These are phyloP conservation scores for Dioscorea dumetorum DNA, from an alignment of 106 monocot species.

Conservation along the genomic window DNA sequence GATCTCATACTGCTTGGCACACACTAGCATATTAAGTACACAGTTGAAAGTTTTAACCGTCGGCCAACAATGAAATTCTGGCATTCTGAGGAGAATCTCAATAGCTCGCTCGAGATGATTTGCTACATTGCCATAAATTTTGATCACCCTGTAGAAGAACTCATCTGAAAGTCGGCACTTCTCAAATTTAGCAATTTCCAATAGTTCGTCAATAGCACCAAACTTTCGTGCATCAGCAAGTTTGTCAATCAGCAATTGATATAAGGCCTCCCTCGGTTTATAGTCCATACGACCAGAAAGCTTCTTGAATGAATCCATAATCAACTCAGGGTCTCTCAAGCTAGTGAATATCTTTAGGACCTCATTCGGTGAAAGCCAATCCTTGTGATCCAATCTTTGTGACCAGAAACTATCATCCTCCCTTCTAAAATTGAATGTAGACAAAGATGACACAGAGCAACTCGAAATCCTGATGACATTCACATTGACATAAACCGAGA, in stretches of 20 bases:
- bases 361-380: conserved; percentile 90
- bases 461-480: conserved; percentile 4
- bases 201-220: conserved; percentile 33
- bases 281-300: conserved; percentile 53
- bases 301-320: conserved; percentile 43
- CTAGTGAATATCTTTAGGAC: conserved; percentile 58
- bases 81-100: conserved; percentile 54
- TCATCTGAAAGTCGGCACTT: conserved; percentile 60
- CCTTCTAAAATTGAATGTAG: conserved; percentile 12
- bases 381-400: conserved; percentile 57
- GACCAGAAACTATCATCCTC: conserved; percentile 48
- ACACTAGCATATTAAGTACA: conserved; percentile 79
- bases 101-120: conserved; percentile 55
- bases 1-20: conserved; percentile 48
- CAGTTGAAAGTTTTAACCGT: conserved; percentile 73
- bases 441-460: conserved; percentile 15
- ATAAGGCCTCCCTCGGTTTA: conserved; percentile 71
- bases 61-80: conserved; percentile 70
- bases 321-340: conserved; percentile 40
- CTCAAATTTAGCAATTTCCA: conserved; percentile 47
- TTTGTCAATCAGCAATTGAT: conserved; percentile 45
- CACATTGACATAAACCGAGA: neutral
- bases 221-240: conserved; percentile 48
- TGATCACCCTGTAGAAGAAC: conserved; percentile 72
- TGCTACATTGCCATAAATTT: conserved; percentile 68